Evolutionary conservation across 345 rosid genomes (phyloP), one percentile per base, ranked within the genome.

Genomic region (Pseudoturritis turrita): DNA sequence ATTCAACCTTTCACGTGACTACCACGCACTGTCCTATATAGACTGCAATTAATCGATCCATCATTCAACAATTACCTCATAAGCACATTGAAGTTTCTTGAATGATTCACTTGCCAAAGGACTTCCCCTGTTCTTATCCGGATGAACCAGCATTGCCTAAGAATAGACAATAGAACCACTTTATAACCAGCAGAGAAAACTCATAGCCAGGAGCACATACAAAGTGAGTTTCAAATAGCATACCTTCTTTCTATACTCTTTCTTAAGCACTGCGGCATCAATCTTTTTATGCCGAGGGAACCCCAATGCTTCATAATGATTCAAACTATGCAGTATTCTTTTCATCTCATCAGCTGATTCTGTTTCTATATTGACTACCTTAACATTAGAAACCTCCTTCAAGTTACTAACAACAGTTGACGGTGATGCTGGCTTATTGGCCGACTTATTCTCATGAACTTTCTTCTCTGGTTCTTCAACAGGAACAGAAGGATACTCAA

Each of bases 141-240:
- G 99, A 88, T 96, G 99, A 57, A 96, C 99, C 79, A 92, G 83
- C 98, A 88, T 95, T 62, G 99, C 99, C 99, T 33, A 33, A 8
- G 11, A 33, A 33, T 95, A 79, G 14, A 50, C 59, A 21, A 70
- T 11, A 66, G 35, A 36, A 64, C 17, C 13, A 55, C 14, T 64
- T 71, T 28, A 45, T 40, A 70, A 33, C 68, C 41, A 56, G n/a
- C 43, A 56, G 62, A 10, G 62, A 29, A 45, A 31, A 47, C 55
- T 18, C 68, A 19, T 8, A 33, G 26, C 55, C 44, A 45, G 19
- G 44, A 4, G 18, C 19, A 47, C 12, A 45, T 45, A 18, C 68
- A 62, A 45, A 62, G 11, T 28, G 25, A 45, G 8, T 46, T 46
- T 12, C 54, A 46, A 62, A 29, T 19, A 46, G 18, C 43, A 63